Evolutionary conservation across 352 stramenopile species (phyloP).

Genomic region (Phytophthora litchii): DNA sequence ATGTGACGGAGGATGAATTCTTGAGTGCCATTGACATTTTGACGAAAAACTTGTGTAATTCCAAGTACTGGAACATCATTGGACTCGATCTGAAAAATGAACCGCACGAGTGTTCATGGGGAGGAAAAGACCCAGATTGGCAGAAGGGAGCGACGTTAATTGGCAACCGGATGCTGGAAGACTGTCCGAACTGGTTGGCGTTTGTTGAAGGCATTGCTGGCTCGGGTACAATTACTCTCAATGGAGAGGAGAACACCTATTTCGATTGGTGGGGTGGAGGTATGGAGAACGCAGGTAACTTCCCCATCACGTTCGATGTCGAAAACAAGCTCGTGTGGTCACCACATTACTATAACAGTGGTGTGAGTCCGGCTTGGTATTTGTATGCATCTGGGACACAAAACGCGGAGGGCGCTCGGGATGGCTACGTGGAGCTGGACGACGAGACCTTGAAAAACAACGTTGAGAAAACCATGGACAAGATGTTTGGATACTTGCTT

Average conservation of each 20-base stretch:
- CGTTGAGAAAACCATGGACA: constrained; percentile 59
- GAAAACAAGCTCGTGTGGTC: constrained; percentile 70
- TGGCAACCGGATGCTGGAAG: constrained; percentile 62
- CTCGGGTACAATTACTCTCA: constrained; percentile 39
- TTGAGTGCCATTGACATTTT: constrained; percentile 59
- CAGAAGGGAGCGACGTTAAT: constrained; percentile 61
- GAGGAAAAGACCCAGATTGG: constrained; percentile 47
- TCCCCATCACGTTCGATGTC: constrained; percentile 44
- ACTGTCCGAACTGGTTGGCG: constrained; percentile 64
- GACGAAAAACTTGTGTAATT: constrained; percentile 52
- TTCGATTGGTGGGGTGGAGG: constrained; percentile 77
- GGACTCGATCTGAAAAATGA: constrained; percentile 78
- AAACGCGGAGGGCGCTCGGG: constrained; percentile 19
- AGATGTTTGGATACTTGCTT: constrained; percentile 71
- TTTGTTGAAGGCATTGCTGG: constrained; percentile 69
- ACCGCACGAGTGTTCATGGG: constrained; percentile 60
- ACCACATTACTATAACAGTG: constrained; percentile 79
- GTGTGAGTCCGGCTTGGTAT: constrained; percentile 62
- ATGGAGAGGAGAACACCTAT: constrained; percentile 35
- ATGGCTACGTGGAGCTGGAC: constrained; percentile 48
- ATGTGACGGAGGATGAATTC: constrained; percentile 60
- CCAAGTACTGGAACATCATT: constrained; percentile 71
- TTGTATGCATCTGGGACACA: constrained; percentile 51
- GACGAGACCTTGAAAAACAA: constrained; percentile 51
- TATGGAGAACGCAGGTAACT: constrained; percentile 42